phyloP scores from a whole-genome alignment of 345 rosid genomes.

The Hypericum perforatum region DNA sequence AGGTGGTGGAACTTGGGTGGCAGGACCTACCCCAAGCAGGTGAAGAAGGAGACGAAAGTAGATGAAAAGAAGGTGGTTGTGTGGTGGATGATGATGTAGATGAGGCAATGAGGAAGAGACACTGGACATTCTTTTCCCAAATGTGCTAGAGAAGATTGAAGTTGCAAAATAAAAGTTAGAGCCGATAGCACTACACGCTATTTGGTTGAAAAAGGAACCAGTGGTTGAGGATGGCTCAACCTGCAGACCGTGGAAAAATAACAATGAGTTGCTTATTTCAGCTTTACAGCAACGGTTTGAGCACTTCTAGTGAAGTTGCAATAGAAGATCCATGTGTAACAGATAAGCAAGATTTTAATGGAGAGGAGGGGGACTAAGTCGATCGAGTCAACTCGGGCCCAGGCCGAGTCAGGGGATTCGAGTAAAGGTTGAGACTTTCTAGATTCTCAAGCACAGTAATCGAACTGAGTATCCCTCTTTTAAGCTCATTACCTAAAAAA shows the following conservation, averaged over 20 bases:
- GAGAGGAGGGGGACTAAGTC: too few relatives aligned
- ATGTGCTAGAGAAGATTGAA: conserved; percentile 30
- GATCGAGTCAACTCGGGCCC: conserved; percentile 53
- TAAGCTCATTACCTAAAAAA: conserved; percentile 61
- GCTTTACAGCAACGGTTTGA: not conserved
- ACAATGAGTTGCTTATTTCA: not conserved
- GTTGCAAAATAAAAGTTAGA: conserved; percentile 31
- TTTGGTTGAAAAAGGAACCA: conserved; percentile 64
- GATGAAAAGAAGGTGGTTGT: too few relatives aligned
- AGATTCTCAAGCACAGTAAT: conserved; percentile 58
- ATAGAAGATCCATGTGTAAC: too few relatives aligned
- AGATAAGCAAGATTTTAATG: conserved; percentile 4
- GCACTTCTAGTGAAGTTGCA: not conserved
- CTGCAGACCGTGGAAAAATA: conserved; percentile 35
- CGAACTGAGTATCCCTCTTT: conserved; percentile 63
- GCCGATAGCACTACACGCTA: conserved; percentile 26
- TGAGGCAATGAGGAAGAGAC: too few relatives aligned
- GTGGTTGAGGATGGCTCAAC: conserved; percentile 94
- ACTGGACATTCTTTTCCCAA: conserved; percentile 38
- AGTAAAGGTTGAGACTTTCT: conserved; percentile 48
- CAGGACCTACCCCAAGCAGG: too few relatives aligned
- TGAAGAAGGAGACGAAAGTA: too few relatives aligned
- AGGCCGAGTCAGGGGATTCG: conserved; percentile 50
- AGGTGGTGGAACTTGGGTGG: too few relatives aligned
- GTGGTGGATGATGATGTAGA: too few relatives aligned